phyloP scores from a whole-genome alignment of 257 asterid species.

The Gardenia jasminoides region DNA sequence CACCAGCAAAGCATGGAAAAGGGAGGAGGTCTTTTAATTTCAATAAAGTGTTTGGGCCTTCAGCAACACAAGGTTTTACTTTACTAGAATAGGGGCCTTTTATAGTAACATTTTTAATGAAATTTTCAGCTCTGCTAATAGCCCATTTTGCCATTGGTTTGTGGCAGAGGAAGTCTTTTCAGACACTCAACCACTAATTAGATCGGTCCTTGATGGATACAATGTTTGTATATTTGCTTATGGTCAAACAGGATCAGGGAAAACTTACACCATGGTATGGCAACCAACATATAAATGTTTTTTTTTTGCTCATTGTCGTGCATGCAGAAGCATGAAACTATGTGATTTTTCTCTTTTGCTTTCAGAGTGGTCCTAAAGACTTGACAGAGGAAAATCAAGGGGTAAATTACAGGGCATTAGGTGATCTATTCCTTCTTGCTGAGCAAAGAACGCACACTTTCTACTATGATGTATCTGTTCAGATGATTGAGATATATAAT shows the following conservation, averaged over 20 bases:
- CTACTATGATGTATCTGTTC: conserved; percentile 80
- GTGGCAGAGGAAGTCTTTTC: conserved; percentile 81
- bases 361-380: conserved; percentile 85
- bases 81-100: conserved; percentile 5
- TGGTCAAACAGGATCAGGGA: conserved; percentile 99
- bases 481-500: conserved; percentile 95
- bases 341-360: conserved; percentile 23
- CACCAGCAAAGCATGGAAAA: conserved; percentile 64
- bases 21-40: conserved; percentile 73
- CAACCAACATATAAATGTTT: conserved; percentile 1
- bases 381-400: conserved; percentile 77
- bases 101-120: background rate
- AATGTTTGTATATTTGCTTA: conserved; percentile 95
- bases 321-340: conserved; percentile 15
- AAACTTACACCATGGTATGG: conserved; percentile 89
- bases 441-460: conserved; percentile 78
- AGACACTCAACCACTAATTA: conserved; percentile 77
- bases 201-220: conserved; percentile 97
- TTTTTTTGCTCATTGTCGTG: conserved; percentile 6
- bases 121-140: background rate
- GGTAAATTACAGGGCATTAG: conserved; percentile 88
- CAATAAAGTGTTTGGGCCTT: conserved; percentile 91
- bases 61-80: conserved; percentile 79
- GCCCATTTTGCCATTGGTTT: conserved; percentile 21
- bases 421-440: conserved; percentile 76